Conservation (phyloP, 2,329 filamentous ascomycete genomes). For the Drechslera avenae region DNA sequence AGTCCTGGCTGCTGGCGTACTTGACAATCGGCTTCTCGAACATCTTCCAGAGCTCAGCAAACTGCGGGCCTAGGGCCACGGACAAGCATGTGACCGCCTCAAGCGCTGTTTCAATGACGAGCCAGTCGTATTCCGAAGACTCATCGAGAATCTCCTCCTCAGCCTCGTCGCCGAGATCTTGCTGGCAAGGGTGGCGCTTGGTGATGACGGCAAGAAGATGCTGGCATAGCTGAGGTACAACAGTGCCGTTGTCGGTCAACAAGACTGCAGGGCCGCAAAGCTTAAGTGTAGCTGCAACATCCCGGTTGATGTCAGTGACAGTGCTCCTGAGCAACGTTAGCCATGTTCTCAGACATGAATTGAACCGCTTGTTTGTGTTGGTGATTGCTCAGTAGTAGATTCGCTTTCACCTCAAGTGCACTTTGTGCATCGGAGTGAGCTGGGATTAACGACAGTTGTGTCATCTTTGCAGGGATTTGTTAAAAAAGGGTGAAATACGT, state of each 20-base stretch:
- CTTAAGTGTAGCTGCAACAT: slow-evolving; percentile 87
- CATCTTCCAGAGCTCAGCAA: slow-evolving; percentile 90
- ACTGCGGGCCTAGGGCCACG: slow-evolving; percentile 77
- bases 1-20: slow-evolving; percentile 83
- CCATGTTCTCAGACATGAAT: slow-evolving; percentile 8
- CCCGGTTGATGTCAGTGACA: slow-evolving; percentile 94
- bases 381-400: slow-evolving; percentile 61
- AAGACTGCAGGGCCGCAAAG: slow-evolving; percentile 87
- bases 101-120: slow-evolving; percentile 90
- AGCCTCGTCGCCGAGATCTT: slow-evolving; percentile 83
- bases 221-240: slow-evolving; percentile 76
- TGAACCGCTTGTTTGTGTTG: slow-evolving; percentile 45
- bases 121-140: slow-evolving; percentile 96
- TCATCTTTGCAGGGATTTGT: slow-evolving; percentile 67
- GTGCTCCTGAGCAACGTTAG: slow-evolving; percentile 66
- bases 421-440: slow-evolving; percentile 95
- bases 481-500: slow-evolving; percentile 55
- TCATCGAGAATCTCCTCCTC: slow-evolving; percentile 70
- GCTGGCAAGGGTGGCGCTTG: slow-evolving; percentile 89
- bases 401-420: slow-evolving; percentile 90
- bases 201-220: slow-evolving; percentile 80
- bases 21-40: slow-evolving; percentile 92
- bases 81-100: slow-evolving; percentile 88
- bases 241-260: slow-evolving; percentile 65
- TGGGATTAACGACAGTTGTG: slow-evolving; percentile 89